Base-by-base conservation (phyloP, 768 basidiomycete genomes). In the Rubroboletus satanas region DNA sequence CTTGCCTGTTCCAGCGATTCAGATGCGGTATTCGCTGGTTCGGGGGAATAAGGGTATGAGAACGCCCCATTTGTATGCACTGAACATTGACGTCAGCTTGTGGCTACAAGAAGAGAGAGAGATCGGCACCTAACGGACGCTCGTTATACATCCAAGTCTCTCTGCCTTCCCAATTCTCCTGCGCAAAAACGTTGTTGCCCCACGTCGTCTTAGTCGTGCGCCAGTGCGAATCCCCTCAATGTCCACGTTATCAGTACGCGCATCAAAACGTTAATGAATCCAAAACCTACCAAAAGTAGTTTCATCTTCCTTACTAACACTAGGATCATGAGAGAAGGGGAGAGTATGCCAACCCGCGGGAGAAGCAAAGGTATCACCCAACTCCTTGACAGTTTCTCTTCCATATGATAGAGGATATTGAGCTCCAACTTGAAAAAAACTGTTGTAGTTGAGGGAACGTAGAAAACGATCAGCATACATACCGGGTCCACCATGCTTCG, bases 281-380 rank as follows among this genome's bases (percentile, higher is more conserved):
- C 38, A 48, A 41, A 2, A 49, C 58, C 45, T 45, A 66, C 66
- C 44, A 37, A 56, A 60, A 0, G 32, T 2, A 17, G 26, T 11
- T 48, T 45, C 44, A 32, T 54, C 38, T 1, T 35, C 68, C 66
- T 55, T 51, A 45, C 55, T 48, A 28, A 21, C 8, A 14, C 73
- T 69, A 0, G 93, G 91, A 63, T 94, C 90, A 59, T 84, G 79
- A 8, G 72, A 62, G 58, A 77, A 77, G 12, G 94, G 94, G 45
- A 98, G 76, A 0, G 86, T 68, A 66, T 99, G 96, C 96, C 96
- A 99, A 5, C 96, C 96, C 44, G 80, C 77, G 14, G 96, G 96
- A 45, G 88, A 90, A 6, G 95, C 93, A 9, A 86, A 70, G 0
- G 67, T 65, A 68, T 99, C 96, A 59, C 81, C 83, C 62, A 83